Percentiles rank a stretch among this genome's conserved stretches.
phyloP scores from a whole-genome alignment of 2,329 filamentous ascomycete genomes.

The Aspergillus unguis region DNA sequence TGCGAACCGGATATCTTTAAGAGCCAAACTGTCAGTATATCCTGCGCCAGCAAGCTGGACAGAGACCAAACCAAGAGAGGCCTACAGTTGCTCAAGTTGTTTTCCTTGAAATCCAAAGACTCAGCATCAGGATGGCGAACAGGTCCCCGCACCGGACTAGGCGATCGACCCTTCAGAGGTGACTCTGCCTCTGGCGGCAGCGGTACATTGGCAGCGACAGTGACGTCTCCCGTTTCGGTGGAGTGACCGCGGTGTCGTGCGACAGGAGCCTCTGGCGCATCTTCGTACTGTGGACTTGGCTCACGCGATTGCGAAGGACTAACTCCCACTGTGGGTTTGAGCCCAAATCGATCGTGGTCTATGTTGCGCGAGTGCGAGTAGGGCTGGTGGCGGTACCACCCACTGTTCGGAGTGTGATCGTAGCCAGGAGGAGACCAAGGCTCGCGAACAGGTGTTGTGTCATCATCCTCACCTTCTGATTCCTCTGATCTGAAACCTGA shows the following conservation, averaged over 20 bases:
- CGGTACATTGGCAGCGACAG: slow-evolving; percentile 50
- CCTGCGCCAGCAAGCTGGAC: slow-evolving; percentile 25
- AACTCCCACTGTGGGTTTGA: slow-evolving; percentile 41
- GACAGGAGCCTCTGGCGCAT: slow-evolving; percentile 47
- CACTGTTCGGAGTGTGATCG: slow-evolving; percentile 52
- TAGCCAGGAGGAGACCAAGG: slow-evolving; percentile 64
- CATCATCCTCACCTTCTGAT: slow-evolving; percentile 43
- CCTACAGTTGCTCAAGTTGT: slow-evolving; percentile 52
- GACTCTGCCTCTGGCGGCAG: slow-evolving; percentile 54
- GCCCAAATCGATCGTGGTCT: slow-evolving; percentile 35
- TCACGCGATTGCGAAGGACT: slow-evolving; percentile 55
- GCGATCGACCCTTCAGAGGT: slow-evolving; percentile 56
- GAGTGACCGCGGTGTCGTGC: slow-evolving; percentile 26
- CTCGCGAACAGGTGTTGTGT: slow-evolving; percentile 38
- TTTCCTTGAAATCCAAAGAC: slow-evolving; percentile 35
- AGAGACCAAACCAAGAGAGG: slow-evolving; percentile 26
- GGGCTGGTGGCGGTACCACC: slow-evolving; percentile 52
- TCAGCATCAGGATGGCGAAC: slow-evolving; percentile 30
- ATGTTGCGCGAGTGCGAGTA: slow-evolving; percentile 49
- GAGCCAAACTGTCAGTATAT: slow-evolving; percentile 33
- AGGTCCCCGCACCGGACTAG: slow-evolving; percentile 47
- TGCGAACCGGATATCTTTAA: slow-evolving; percentile 78
- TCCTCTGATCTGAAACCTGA: slow-evolving; percentile 60
- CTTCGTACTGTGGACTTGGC: slow-evolving; percentile 59
- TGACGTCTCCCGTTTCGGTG: slow-evolving; percentile 26